phyloP scores from a whole-genome alignment of 768 basidiomycete genomes.

The Galerina sulciceps region DNA sequence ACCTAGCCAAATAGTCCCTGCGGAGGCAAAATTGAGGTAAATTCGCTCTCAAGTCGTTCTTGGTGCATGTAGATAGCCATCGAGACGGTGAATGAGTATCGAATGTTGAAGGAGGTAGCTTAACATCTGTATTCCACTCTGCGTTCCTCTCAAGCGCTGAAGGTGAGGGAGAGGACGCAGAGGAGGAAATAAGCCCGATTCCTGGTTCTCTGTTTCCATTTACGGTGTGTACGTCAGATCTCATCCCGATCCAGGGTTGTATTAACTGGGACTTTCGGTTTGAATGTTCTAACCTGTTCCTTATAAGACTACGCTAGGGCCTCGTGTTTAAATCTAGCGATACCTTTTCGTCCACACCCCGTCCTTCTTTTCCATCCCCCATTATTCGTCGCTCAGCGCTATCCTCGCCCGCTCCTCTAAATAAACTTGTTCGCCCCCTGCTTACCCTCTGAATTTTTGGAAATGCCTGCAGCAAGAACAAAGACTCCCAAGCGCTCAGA shows the following conservation, averaged over 20 bases:
- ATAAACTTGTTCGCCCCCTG: not conserved
- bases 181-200: not conserved
- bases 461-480: slow-evolving; percentile 38
- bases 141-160: not conserved
- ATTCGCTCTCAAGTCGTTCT: not conserved
- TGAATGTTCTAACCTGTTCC: slow-evolving; percentile 23
- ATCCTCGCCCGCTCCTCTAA: slow-evolving; percentile 11
- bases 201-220: slow-evolving; percentile 21
- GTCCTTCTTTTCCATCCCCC: slow-evolving; percentile 24
- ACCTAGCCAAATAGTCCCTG: slow-evolving; percentile 21
- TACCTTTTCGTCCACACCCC: slow-evolving; percentile 26
- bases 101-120: not conserved
- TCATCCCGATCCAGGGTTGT: slow-evolving; percentile 32
- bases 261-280: slow-evolving; percentile 22
- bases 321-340: slow-evolving; percentile 37
- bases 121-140: not conserved
- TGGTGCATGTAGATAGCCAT: not conserved
- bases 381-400: slow-evolving; percentile 9
- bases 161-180: not conserved
- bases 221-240: slow-evolving; percentile 28
- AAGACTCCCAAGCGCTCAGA: slow-evolving; percentile 28
- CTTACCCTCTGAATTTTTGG: not conserved
- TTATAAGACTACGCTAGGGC: slow-evolving; percentile 29
- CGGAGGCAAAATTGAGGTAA: slow-evolving; percentile 12
- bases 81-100: not conserved